Conservation (phyloP, 441 rosid genomes). For the Pelargonium cotyledonis region DNA sequence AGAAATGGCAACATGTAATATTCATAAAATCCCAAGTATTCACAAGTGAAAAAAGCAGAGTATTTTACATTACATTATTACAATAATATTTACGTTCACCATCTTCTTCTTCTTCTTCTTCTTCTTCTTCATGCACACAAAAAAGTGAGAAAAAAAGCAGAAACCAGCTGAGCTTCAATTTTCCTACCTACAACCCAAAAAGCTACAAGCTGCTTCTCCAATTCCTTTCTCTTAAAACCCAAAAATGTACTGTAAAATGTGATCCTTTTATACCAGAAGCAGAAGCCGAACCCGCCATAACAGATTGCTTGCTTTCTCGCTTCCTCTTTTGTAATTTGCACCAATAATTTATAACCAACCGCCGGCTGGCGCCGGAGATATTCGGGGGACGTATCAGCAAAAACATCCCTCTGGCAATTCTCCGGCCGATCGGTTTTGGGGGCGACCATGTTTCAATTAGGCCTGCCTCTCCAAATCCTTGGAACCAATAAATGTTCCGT, state of each 20-base stretch:
- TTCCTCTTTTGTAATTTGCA: neutral
- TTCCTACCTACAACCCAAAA: neutral
- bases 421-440: neutral
- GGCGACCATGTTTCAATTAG: constrained; percentile 1
- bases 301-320: neutral
- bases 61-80: neutral
- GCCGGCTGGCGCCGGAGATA: neutral
- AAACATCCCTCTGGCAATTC: neutral
- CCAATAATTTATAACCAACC: too few species aligned
- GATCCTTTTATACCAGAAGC: neutral
- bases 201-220: neutral
- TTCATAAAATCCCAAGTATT: too few species aligned
- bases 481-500: constrained; percentile 60
- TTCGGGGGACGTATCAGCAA: neutral
- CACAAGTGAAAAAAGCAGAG: neutral
- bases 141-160: neutral
- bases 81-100: neutral
- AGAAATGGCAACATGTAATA: neutral
- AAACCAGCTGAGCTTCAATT: constrained; percentile 2
- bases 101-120: neutral
- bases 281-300: neutral
- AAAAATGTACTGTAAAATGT: neutral
- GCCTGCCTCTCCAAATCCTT: constrained; percentile 12
- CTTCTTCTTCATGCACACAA: neutral
- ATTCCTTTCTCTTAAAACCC: neutral